Evolutionary conservation across 1,139 yeast genomes (phyloP).

Genomic region (Nadsonia starkeyi-henricii): DNA sequence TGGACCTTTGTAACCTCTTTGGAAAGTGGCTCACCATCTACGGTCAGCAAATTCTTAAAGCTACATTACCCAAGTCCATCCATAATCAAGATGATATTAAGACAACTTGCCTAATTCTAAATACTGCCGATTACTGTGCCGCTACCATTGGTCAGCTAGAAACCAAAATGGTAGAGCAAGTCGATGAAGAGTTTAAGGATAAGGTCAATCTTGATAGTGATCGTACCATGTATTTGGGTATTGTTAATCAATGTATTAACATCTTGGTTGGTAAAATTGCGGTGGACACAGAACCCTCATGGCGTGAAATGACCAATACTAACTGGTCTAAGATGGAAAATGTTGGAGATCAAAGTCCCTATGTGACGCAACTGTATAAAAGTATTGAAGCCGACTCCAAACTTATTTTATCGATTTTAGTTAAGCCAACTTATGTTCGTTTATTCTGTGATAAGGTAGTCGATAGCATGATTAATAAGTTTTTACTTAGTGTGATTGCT

Average conservation of each 20-base stretch:
- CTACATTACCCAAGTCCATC: slow-evolving; percentile 40
- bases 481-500: slow-evolving; percentile 41
- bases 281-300: slow-evolving; percentile 49
- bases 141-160: slow-evolving; percentile 66
- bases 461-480: slow-evolving; percentile 47
- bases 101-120: slow-evolving; percentile 57
- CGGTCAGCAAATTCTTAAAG: slow-evolving; percentile 43
- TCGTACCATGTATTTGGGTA: slow-evolving; percentile 40
- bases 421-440: slow-evolving; percentile 57
- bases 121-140: slow-evolving; percentile 83
- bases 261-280: slow-evolving; percentile 46
- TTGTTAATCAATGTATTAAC: slow-evolving; percentile 47
- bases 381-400: slow-evolving; percentile 34
- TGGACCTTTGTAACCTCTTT: slow-evolving; percentile 51
- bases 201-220: slow-evolving; percentile 38
- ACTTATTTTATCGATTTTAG: slow-evolving; percentile 43
- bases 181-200: slow-evolving; percentile 28
- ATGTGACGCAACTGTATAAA: slow-evolving; percentile 43
- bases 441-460: slow-evolving; percentile 65
- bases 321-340: slow-evolving; percentile 57
- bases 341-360: slow-evolving; percentile 59
- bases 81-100: slow-evolving; percentile 41
- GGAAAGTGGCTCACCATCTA: slow-evolving; percentile 55
- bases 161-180: slow-evolving; percentile 41
- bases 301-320: slow-evolving; percentile 76